phyloP scores from a whole-genome alignment of 2,329 filamentous ascomycete genomes.

The Phialophora tarda region DNA sequence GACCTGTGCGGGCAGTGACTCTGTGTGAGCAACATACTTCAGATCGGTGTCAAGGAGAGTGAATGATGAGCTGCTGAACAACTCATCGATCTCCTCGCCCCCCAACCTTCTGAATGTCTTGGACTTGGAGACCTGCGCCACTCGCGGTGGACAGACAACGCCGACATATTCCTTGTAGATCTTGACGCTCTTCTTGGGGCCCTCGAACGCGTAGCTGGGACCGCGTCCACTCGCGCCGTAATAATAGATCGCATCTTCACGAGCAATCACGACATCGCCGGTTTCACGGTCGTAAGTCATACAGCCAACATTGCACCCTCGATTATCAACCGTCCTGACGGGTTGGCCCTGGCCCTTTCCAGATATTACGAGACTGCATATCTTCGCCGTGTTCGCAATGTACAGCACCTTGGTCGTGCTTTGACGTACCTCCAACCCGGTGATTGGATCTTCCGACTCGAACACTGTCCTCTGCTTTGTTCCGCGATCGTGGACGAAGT shows the following conservation, averaged over 20 bases:
- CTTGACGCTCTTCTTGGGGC: constrained; percentile 80
- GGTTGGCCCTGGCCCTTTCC: constrained; percentile 88
- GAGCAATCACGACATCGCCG: constrained; percentile 86
- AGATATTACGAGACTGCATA: constrained; percentile 84
- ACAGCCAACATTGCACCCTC: constrained; percentile 89
- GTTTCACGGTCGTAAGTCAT: constrained; percentile 84
- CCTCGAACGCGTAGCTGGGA: constrained; percentile 88
- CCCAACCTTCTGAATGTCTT: constrained; percentile 76
- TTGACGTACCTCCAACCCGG: constrained; percentile 78
- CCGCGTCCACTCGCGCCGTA: constrained; percentile 86
- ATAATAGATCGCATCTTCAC: constrained; percentile 94
- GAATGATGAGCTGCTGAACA: constrained; percentile 87
- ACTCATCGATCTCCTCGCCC: constrained; percentile 71
- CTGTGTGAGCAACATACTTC: constrained; percentile 86
- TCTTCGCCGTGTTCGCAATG: constrained; percentile 86
- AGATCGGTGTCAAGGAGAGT: constrained; percentile 90
- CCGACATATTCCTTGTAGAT: constrained; percentile 86
- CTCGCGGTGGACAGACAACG: constrained; percentile 78
- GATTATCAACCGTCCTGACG: constrained; percentile 84
- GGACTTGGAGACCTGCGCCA: constrained; percentile 58
- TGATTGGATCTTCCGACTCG: constrained; percentile 95
- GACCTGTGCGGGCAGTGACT: constrained; percentile 80
- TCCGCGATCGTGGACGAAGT: constrained; percentile 92
- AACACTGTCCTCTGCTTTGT: constrained; percentile 93
- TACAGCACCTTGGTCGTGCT: constrained; percentile 76